Base-by-base conservation (phyloP, 2,329 filamentous ascomycete genomes). In the Epicoccum sorghinum region DNA sequence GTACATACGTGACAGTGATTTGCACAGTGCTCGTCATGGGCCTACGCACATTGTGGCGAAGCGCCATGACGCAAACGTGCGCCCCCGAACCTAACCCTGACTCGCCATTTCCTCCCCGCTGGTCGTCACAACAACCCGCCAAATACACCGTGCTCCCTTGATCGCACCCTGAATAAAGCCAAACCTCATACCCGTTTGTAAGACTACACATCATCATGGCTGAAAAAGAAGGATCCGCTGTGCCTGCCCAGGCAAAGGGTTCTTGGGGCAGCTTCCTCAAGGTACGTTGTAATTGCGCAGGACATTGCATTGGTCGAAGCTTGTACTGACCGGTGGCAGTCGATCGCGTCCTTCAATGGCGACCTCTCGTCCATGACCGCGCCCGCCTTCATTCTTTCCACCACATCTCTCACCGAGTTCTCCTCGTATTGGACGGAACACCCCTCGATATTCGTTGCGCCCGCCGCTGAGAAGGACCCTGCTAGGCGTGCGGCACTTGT, bases 401-500 rank as follows among this genome's bases (percentile, higher is more conserved):
- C 79, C 22, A 82, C 77, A 38, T 84, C 82, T 2, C 79, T 83
- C 36, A 81, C 80, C 52, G 82, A 84, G 59, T 83, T 83, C 70
- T 81, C 80, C n/a, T 79, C 80, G 1, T 81, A 82, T 68, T 84
- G 81, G 82, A 78, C 80, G n/a, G 80, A 83, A 58, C 80, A 82
- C 65, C 82, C 82, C 30, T 73, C 75, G 23, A 78, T 96, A 57
- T 89, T 98, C 65, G 86, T 91, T 55, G 92, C 93, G 10, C 91
- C 93, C 3, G 89, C 91, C 43, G 82, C 83, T 53, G 92, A 96
- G 74, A 67, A 86, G 47, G 89, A 96, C 72, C 84, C 92, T 0
- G 86, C 89, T 67, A 95, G 91, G 80, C 87, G 93, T 58, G 88
- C 91, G 18, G 78, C 96, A 62, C 81, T 93, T 30, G 93, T 98